Base-by-base conservation (phyloP, 306 rosid genomes). In the Quillaja saponaria region DNA sequence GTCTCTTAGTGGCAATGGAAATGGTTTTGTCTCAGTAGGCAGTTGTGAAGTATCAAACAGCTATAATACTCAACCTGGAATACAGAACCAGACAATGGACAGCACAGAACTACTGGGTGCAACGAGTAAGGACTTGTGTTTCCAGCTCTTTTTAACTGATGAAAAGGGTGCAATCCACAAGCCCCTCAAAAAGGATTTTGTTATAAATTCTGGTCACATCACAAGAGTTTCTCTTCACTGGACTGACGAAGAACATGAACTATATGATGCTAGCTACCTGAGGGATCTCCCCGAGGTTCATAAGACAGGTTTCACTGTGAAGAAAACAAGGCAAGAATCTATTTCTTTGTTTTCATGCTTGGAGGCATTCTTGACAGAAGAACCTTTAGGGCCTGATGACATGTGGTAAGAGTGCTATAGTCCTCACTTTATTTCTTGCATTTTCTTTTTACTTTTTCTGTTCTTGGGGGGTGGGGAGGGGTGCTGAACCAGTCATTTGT, bases 301-400 rank as follows among this genome's bases (percentile, higher is more conserved):
- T 61, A 88, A 85, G 80, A 71, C 90, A 52, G 88, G 89, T 42
- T 80, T 76, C 80, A 74, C 81, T 14, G 90, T 76, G 54, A 94
- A 90, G 78, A 94, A 89, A 82, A 94, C 97, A 63, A 75, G 75
- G 68, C 99, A 80, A 78, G 99, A 94, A 76, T 87, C 99, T 39
- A 80, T 87, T 59, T 94, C 99, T 70, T 85, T 94, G 71, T 94
- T 94, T 80, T 83, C 96, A 42, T 89, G 99, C 90, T 76, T 94
- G 84, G 99, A 94, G 72, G 96, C 97, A 15, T 94, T 94, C 84
- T 71, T 94, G 72, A 89, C 87, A 39, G 97, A 90, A 85, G 99
- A 94, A 75, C 99, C 99, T 85, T 71, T 94, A 35, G 97, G 99
- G 34, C 97, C 97, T 18, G 95, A 87, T 53, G 99, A 94, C 78